Evolutionary conservation across 169 alveolate genomes (phyloP).

Genomic region (Plasmodium berghei): DNA sequence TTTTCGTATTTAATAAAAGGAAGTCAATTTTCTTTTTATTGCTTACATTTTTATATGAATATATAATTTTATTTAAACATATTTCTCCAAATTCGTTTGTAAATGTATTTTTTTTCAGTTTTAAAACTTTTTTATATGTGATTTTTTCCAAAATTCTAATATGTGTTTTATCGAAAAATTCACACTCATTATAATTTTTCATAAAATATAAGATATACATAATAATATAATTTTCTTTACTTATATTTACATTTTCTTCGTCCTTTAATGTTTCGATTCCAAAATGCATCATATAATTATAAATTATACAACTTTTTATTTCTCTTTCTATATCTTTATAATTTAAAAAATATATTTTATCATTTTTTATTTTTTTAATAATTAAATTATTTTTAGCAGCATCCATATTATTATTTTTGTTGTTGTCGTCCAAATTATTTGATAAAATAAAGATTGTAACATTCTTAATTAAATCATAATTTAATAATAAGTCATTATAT

Average conservation of each 20-base stretch:
- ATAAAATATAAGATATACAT: constrained; percentile 37
- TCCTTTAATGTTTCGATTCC: constrained; percentile 11
- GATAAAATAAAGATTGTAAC: constrained; percentile 3
- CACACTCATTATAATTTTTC: constrained; percentile 17
- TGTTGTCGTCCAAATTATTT: neutral
- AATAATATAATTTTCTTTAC: constrained; percentile 47
- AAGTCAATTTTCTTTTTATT: constrained; percentile 41
- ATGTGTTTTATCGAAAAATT: constrained; percentile 5
- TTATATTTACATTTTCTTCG: constrained; percentile 6
- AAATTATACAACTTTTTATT: constrained; percentile 8
- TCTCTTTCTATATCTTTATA: constrained; percentile 29
- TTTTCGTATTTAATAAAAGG: constrained; percentile 41
- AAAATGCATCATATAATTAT: constrained; percentile 4
- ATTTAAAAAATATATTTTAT: constrained; percentile 22
- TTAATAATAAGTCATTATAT: neutral
- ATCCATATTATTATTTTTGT: neutral
- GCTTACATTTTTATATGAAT: constrained; percentile 25
- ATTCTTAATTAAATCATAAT: constrained; percentile 24
- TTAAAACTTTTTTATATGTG: constrained; percentile 24
- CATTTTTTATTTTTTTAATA: constrained; percentile 16
- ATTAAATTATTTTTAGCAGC: neutral
- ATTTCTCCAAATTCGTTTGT: constrained; percentile 24
- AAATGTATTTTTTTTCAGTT: constrained; percentile 3
- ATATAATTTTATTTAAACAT: constrained; percentile 31
- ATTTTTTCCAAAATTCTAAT: constrained; percentile 10